A percentile compares a stretch with the other conserved stretches of the same genome.
phyloP scores from a whole-genome alignment of 2,329 filamentous ascomycete species.

The Monascus ruber region DNA sequence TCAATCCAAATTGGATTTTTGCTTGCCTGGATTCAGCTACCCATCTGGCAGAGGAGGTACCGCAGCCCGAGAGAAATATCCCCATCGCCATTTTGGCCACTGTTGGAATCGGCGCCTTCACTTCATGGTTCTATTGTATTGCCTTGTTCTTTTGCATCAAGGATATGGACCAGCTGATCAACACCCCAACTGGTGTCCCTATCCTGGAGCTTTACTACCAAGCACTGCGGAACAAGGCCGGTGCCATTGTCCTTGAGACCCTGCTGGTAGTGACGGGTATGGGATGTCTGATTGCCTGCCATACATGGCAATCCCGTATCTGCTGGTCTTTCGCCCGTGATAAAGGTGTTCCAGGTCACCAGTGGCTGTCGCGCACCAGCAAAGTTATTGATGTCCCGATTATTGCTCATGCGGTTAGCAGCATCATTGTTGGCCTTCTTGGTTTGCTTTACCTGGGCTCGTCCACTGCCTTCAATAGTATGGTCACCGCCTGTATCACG shows the following conservation, averaged over 20 bases:
- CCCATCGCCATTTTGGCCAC: conserved; percentile 42
- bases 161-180: conserved; percentile 30
- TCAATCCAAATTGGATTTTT: conserved; percentile 42
- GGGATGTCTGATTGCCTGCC: conserved; percentile 36
- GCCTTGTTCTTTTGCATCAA: conserved; percentile 41
- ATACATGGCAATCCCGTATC: conserved; percentile 41
- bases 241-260: conserved; percentile 36
- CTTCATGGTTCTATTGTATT: conserved; percentile 37
- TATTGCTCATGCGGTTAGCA: conserved; percentile 34
- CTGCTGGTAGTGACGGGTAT: conserved; percentile 38
- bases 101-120: conserved; percentile 33
- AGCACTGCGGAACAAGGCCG: conserved; percentile 31
- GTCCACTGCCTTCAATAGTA: conserved; percentile 32
- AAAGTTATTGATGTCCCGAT: conserved; percentile 34
- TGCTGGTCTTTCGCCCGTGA: conserved; percentile 44
- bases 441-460: conserved; percentile 39
- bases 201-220: conserved; percentile 39
- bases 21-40: conserved; percentile 41
- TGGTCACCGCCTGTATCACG: conserved; percentile 36
- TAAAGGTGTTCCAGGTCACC: conserved; percentile 35
- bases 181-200: conserved; percentile 34
- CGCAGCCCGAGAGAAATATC: conserved; percentile 37
- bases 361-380: conserved; percentile 31
- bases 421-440: conserved; percentile 34
- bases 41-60: conserved; percentile 42